A percentile compares a stretch with the other conserved stretches of the same genome.
Conservation (phyloP, 108 stramenopile genomes). For the Nitzschia sp. region DNA sequence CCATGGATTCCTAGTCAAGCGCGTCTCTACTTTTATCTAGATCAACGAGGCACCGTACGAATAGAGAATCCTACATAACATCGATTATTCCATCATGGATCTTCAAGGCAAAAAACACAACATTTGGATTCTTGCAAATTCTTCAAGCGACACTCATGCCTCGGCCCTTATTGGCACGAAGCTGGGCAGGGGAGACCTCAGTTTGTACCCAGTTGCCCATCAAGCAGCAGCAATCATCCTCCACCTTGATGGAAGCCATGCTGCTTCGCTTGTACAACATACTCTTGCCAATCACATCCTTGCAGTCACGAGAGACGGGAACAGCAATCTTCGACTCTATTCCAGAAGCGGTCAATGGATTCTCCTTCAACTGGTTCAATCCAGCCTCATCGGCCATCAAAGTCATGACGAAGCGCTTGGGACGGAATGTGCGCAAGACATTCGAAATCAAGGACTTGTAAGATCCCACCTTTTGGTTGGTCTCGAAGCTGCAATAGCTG, state of each 20-base stretch:
- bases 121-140: neutral
- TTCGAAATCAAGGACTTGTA: conserved; percentile 93
- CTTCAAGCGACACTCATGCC: conserved; percentile 42
- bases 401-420: conserved; percentile 96
- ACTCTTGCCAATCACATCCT: conserved; percentile 33
- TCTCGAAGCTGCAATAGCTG: conserved; percentile 98
- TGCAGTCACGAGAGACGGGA: conserved; percentile 30
- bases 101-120: neutral
- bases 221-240: conserved; percentile 87
- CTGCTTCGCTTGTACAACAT: conserved; percentile 76
- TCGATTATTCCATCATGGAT: no score
- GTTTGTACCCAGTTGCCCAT: conserved; percentile 88
- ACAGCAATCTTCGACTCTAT: conserved; percentile 61
- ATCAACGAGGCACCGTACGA: conserved; percentile 26
- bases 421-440: conserved; percentile 93
- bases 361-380: conserved; percentile 77
- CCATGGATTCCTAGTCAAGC: conserved; percentile 18
- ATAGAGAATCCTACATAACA: neutral
- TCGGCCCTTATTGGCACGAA: conserved; percentile 41
- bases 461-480: conserved; percentile 86
- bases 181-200: conserved; percentile 25
- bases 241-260: conserved; percentile 81
- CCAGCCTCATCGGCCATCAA: conserved; percentile 98
- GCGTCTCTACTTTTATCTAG: conserved; percentile 25
- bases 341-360: conserved; percentile 62